Evolutionary conservation across 305 asterid species (phyloP).

Genomic region (Stenogyne calaminthoides): DNA sequence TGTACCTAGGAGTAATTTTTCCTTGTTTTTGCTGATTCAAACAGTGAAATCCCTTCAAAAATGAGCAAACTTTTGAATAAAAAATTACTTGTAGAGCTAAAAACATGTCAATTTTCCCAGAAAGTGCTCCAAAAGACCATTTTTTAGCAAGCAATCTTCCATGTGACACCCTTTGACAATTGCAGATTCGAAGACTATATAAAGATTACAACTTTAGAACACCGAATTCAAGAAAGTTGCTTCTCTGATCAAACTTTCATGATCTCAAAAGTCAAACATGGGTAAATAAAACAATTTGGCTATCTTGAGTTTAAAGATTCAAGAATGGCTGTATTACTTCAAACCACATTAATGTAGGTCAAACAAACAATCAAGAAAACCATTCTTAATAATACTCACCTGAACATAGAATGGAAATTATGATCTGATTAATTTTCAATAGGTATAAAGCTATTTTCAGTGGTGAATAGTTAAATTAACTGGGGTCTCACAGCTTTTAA

Average conservation of each 20-base stretch:
- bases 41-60: conserved; percentile 25
- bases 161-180: conserved; percentile 48
- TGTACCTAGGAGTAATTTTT: no score
- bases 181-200: conserved; percentile 18
- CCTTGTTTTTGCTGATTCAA: not conserved
- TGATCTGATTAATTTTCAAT: not conserved
- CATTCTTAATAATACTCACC: not conserved
- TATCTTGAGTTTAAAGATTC: conserved; percentile 35
- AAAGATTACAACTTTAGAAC: conserved; percentile 19
- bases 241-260: conserved; percentile 19
- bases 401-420: not conserved
- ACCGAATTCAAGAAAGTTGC: conserved; percentile 29
- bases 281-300: conserved; percentile 26
- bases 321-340: conserved; percentile 13
- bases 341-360: not conserved
- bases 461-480: conserved; percentile 2
- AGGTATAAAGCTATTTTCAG: not conserved
- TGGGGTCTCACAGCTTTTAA: not conserved
- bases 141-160: conserved; percentile 35
- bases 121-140: conserved; percentile 22
- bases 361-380: not conserved
- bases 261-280: conserved; percentile 28
- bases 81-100: not conserved
- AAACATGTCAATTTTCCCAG: conserved; percentile 17
- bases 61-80: conserved; percentile 26